phyloP scores from a whole-genome alignment of 2,329 filamentous ascomycete genomes.

The Byssothecium circinans region DNA sequence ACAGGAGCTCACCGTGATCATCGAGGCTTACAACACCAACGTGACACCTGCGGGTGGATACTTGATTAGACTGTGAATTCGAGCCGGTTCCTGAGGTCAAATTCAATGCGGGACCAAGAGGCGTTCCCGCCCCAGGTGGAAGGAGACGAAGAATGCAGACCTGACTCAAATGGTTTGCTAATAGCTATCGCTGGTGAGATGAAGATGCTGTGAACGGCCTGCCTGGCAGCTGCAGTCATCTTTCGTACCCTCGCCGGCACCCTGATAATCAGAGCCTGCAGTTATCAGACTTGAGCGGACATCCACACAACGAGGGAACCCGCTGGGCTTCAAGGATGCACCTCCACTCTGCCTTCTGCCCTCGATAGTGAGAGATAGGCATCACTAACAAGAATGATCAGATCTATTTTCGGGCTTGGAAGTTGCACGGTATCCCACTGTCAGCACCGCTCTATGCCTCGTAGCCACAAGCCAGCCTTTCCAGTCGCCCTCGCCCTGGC shows the following conservation, averaged over 20 bases:
- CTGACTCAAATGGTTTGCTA: background rate
- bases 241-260: too few relatives aligned
- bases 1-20: background rate
- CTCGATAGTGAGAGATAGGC: background rate
- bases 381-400: background rate
- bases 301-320: background rate
- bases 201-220: background rate
- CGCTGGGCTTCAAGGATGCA: background rate
- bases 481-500: background rate
- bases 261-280: background rate
- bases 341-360: background rate
- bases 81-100: background rate
- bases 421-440: background rate
- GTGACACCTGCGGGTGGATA: background rate
- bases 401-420: background rate
- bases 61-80: background rate
- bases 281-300: background rate
- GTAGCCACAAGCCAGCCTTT: background rate
- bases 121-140: background rate
- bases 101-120: background rate
- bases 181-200: background rate
- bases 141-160: background rate
- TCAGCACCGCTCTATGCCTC: background rate
- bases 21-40: background rate
- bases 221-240: background rate